A percentile compares a stretch with the other conserved stretches of the same genome.
Conservation (phyloP, 345 rosid genomes). For the Salix dunnii region DNA sequence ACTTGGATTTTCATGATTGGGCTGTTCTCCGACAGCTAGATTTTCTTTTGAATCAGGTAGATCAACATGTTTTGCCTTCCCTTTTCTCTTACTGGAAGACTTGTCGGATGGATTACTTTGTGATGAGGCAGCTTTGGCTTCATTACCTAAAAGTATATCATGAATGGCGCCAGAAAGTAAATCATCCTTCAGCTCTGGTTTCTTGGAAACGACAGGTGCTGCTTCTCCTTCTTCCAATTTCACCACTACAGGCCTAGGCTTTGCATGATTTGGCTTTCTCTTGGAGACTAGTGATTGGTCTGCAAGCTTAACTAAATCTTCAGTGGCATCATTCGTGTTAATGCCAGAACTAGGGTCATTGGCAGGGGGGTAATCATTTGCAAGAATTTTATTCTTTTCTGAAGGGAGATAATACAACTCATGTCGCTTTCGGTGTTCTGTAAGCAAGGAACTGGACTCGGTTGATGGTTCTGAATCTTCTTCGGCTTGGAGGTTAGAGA, state of each 20-base stretch:
- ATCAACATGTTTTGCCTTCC: slow-evolving; percentile 49
- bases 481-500: slow-evolving; percentile 33
- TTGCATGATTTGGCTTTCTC: slow-evolving; percentile 53
- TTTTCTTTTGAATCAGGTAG: slow-evolving; percentile 34
- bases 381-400: slow-evolving; percentile 41
- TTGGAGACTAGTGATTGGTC: slow-evolving; percentile 49
- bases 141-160: slow-evolving; percentile 62
- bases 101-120: slow-evolving; percentile 23
- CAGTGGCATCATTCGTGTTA: slow-evolving; percentile 32
- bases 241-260: slow-evolving; percentile 91
- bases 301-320: slow-evolving; percentile 49
- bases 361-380: slow-evolving; percentile 76
- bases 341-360: slow-evolving; percentile 46
- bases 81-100: slow-evolving; percentile 49
- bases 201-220: slow-evolving; percentile 26
- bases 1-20: slow-evolving; percentile 34
- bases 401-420: slow-evolving; percentile 76
- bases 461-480: slow-evolving; percentile 56
- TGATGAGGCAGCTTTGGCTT: slow-evolving; percentile 28
- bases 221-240: slow-evolving; percentile 74
- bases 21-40: slow-evolving; percentile 27
- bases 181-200: slow-evolving; percentile 40
- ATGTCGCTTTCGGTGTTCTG: slow-evolving; percentile 86
- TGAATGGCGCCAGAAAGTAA: slow-evolving; percentile 58
- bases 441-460: slow-evolving; percentile 71